Evolutionary conservation across 345 rosid genomes (phyloP), one percentile per base, ranked within the genome.

Genomic region (Draba incana): DNA sequence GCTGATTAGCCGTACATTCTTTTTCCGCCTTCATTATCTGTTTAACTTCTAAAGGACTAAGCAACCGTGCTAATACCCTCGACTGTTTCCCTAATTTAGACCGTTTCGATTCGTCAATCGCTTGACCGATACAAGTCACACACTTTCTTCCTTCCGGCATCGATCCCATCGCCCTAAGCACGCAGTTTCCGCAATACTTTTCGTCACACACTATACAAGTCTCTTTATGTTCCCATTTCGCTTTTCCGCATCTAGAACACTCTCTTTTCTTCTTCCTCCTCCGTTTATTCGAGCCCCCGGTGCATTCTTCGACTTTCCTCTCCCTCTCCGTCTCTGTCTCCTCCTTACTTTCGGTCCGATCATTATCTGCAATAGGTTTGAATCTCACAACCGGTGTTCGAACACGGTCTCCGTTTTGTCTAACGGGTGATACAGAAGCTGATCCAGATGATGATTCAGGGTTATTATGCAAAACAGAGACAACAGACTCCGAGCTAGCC

Each of bases 121-220:
- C 84, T 65, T 81, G 77, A 42, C 92, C 78, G 0, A 95, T 92
- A 77, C 99, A 95, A 1, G 87, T 81, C 27, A 95, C 97, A 57
- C 99, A 95, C 57, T 95, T 95, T 16, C 99, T 88, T 38, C 99
- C 99, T 83, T 95, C 98, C 4, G 98, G 99, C 99, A 95, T 95
- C 2, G 99, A 95, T 30, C 99, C 99, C 99, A 95, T 95, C 2
- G 98, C 98, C 73, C 97, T 80, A 57, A 95, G 95, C 57, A 92
- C 89, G 62, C 98, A 95, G 83, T 79, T 92, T 72, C 98, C 83
- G 71, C 99, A 95, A 65, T 88, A 95, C 80, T 81, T 89, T 24
- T 88, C 86, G 77, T 86, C 96, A 79, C 99, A 95, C 57, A 95
- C 99, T 37, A 89, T 78, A 69, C 99, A 95, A 4, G 96, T 84